Conservation (phyloP, 179 eudicot genomes). For the Beta macrorhiza region DNA sequence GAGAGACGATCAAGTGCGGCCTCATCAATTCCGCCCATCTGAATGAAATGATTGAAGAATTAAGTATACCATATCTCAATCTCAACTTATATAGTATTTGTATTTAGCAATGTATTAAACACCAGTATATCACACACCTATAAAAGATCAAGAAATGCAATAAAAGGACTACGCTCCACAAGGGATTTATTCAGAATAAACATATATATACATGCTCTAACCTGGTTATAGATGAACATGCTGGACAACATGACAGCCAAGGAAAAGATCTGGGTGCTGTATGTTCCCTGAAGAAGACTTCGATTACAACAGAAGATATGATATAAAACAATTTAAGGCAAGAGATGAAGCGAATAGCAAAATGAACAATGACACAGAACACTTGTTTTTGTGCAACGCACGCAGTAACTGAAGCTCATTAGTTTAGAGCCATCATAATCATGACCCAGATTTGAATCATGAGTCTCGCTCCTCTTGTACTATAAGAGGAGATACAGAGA, state of each 20-base stretch:
- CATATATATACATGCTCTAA: slow-evolving; percentile 23
- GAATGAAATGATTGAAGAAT: slow-evolving; percentile 18
- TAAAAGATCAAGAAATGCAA: background rate
- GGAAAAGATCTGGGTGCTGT: slow-evolving; percentile 96
- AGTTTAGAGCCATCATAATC: background rate
- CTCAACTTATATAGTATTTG: background rate
- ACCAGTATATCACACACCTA: background rate
- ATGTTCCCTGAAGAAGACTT: slow-evolving; percentile 69
- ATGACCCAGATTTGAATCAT: background rate
- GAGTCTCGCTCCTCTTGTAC: background rate
- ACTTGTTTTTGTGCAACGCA: background rate
- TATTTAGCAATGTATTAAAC: background rate
- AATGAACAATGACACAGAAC: background rate
- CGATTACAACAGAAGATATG: slow-evolving; percentile 10
- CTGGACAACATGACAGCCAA: slow-evolving; percentile 90
- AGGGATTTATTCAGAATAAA: background rate
- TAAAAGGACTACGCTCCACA: background rate
- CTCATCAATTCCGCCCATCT: slow-evolving; percentile 99
- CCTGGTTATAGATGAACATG: slow-evolving; percentile 99
- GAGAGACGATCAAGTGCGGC: slow-evolving; percentile 96
- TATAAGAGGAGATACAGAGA: background rate
- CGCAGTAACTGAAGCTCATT: slow-evolving; percentile 3
- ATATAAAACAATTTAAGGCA: background rate
- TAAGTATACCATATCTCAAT: background rate
- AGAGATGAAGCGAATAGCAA: background rate